phyloP scores from a whole-genome alignment of 495 filamentous ascomycete species.

The Penicillium goetzii region DNA sequence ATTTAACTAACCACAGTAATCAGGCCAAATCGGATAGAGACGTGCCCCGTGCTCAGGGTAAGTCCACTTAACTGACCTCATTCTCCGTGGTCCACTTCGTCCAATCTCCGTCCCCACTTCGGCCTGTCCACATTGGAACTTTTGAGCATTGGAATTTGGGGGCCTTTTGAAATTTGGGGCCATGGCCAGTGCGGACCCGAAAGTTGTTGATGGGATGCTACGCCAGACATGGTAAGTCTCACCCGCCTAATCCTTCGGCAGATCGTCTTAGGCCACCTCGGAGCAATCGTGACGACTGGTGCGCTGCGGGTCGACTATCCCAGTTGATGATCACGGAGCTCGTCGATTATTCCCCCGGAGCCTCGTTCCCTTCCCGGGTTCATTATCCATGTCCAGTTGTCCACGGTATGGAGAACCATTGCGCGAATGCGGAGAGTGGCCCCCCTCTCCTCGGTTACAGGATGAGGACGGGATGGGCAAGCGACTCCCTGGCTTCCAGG shows the following conservation, averaged over 20 bases:
- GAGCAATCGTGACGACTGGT: slow-evolving; percentile 7
- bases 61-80: not conserved
- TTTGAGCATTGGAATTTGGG: not conserved
- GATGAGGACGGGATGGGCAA: not conserved
- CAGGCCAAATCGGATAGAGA: slow-evolving; percentile 6
- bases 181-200: slow-evolving; percentile 25
- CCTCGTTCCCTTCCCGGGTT: not conserved
- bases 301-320: slow-evolving; percentile 14
- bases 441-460: not conserved
- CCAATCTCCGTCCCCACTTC: slow-evolving; percentile 7
- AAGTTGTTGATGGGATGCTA: slow-evolving; percentile 22
- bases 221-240: slow-evolving; percentile 35
- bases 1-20: not conserved
- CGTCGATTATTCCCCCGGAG: not conserved
- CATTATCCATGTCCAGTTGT: not conserved
- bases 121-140: not conserved
- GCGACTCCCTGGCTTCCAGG: not conserved
- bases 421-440: not conserved
- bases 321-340: slow-evolving; percentile 18
- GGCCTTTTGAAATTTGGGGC: not conserved
- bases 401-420: not conserved
- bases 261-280: slow-evolving; percentile 27
- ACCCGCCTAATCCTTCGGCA: slow-evolving; percentile 32
- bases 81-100: slow-evolving; percentile 7
- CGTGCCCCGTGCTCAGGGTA: slow-evolving; percentile 25